These are phyloP conservation scores for Cryphonectria radicalis DNA, from an alignment of 2,329 filamentous ascomycete species.

Conservation along the genomic window DNA sequence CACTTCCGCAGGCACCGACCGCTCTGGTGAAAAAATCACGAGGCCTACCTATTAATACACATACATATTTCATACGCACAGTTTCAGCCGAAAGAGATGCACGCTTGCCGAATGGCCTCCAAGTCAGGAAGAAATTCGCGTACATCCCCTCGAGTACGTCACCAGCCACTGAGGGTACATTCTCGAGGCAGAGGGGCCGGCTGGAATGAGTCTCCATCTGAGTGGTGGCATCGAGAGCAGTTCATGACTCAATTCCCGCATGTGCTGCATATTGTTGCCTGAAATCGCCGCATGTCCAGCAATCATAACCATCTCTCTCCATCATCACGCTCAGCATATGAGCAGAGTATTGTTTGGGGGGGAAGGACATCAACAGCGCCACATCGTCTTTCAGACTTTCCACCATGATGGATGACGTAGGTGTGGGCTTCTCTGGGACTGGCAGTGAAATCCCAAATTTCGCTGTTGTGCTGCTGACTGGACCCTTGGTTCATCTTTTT, in stretches of 20 bases:
- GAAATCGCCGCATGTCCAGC: not conserved
- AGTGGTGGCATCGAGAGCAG: not conserved
- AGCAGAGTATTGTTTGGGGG: not conserved
- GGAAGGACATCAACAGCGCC: not conserved
- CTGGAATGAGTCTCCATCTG: not conserved
- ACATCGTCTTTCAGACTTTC: slow-evolving; percentile 4
- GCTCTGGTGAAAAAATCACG: not conserved
- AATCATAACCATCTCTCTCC: not conserved
- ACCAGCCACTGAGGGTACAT: not conserved
- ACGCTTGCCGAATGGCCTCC: not conserved
- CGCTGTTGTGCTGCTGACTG: not conserved
- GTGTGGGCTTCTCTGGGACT: slow-evolving; percentile 5
- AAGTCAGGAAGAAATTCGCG: not conserved
- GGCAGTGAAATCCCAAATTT: not conserved
- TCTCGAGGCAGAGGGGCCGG: not conserved
- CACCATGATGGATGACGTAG: slow-evolving; percentile 17
- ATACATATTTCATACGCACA: not conserved
- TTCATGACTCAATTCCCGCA: slow-evolving; percentile 1
- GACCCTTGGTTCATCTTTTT: not conserved
- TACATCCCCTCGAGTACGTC: not conserved
- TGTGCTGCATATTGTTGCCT: slow-evolving; percentile 7
- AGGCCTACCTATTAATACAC: not conserved
- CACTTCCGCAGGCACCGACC: not conserved
- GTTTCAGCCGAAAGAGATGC: not conserved
- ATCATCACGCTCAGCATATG: not conserved